phyloP scores from a whole-genome alignment of 176 grass and related monocot species.

The Carex kokanica region DNA sequence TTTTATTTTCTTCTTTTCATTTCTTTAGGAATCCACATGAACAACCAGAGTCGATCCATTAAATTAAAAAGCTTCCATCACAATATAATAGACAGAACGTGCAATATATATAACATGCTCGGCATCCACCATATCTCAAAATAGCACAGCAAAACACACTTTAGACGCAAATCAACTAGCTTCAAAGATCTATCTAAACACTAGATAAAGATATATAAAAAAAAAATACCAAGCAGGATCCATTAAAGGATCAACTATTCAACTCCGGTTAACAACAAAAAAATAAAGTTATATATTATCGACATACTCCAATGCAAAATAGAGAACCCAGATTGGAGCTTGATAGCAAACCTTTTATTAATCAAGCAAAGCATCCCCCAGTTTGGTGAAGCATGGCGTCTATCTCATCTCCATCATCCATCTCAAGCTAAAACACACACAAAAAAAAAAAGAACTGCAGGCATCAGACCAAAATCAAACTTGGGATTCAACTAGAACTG shows the following conservation, averaged over 20 bases:
- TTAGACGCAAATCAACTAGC: background rate
- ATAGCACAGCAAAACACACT: background rate
- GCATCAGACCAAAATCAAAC: background rate
- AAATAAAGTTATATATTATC: background rate
- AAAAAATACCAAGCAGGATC: background rate
- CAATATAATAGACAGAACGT: background rate
- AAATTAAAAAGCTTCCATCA: background rate
- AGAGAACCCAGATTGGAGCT: background rate
- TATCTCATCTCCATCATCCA: slow-evolving; percentile 38
- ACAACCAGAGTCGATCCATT: background rate
- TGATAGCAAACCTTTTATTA: background rate
- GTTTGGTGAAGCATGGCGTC: slow-evolving; percentile 38
- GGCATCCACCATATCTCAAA: background rate
- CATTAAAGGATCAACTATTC: background rate
- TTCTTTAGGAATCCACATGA: background rate
- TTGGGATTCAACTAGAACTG: background rate
- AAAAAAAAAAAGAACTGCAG: background rate
- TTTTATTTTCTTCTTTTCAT: background rate
- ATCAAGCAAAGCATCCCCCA: slow-evolving; percentile 4
- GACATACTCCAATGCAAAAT: background rate
- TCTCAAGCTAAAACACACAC: slow-evolving; percentile 26
- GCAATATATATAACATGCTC: background rate
- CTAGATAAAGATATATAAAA: background rate
- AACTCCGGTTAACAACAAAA: background rate
- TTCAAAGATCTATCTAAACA: background rate